Evolutionary conservation across 805 yeast genomes (phyloP).

Genomic region (Wickerhamiella musiphila): DNA sequence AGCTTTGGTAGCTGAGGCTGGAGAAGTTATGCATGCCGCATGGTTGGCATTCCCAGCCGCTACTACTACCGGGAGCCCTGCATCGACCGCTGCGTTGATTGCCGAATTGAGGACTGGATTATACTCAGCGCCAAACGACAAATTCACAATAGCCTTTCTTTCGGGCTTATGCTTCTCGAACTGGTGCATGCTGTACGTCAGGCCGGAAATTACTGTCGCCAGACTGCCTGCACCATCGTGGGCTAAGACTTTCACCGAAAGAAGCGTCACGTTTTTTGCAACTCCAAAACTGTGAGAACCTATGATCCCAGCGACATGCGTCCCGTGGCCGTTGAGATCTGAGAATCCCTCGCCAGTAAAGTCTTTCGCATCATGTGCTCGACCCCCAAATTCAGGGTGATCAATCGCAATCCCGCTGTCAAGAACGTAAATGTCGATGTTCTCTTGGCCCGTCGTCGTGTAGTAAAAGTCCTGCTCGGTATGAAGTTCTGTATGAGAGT

Average conservation of each 20-base stretch:
- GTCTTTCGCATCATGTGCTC: conserved; percentile 29
- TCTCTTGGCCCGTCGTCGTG: conserved; percentile 28
- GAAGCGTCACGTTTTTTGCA: conserved; percentile 46
- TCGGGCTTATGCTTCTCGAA: conserved; percentile 9
- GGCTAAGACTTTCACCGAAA: conserved; percentile 64
- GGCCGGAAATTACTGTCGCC: conserved; percentile 23
- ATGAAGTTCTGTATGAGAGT: no score
- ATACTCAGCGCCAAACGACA: conserved; percentile 62
- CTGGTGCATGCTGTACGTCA: conserved; percentile 22
- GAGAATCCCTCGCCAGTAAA: conserved; percentile 33
- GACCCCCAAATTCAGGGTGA: conserved; percentile 29
- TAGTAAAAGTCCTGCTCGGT: conserved; percentile 28
- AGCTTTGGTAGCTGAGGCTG: conserved; percentile 59
- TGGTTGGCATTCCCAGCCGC: conserved; percentile 77
- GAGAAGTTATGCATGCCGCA: conserved; percentile 68
- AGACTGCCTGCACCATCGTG: conserved; percentile 46
- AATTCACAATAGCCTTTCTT: conserved; percentile 48
- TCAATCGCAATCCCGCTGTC: conserved; percentile 51
- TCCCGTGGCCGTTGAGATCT: conserved; percentile 75
- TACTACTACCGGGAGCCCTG: conserved; percentile 36
- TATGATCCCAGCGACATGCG: conserved; percentile 81
- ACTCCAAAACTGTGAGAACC: conserved; percentile 73
- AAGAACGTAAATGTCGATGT: conserved; percentile 56
- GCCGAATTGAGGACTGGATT: conserved; percentile 58
- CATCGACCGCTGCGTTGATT: conserved; percentile 50